A percentile compares a stretch with the other conserved stretches of the same genome.
Evolutionary conservation across 768 basidiomycete genomes (phyloP).

Genomic region (Coprinellus micaceus): DNA sequence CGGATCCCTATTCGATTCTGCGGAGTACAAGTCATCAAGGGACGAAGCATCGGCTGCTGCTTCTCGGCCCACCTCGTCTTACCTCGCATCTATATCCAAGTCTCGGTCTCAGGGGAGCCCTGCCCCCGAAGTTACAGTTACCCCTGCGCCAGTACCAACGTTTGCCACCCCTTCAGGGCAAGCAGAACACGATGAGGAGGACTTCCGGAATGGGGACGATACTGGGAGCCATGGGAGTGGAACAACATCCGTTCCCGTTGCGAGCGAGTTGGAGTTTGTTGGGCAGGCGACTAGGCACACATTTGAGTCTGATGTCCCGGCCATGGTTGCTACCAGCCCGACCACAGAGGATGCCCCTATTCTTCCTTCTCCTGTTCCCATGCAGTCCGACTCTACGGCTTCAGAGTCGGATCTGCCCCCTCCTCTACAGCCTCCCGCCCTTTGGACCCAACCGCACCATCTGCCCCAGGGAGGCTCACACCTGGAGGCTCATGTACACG

Average conservation of each 20-base stretch:
- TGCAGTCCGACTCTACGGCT: too few relatives aligned
- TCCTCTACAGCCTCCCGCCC: not conserved
- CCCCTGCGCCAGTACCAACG: too few relatives aligned
- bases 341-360: too few relatives aligned
- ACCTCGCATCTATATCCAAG: not conserved
- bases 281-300: not conserved
- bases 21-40: not conserved
- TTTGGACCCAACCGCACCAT: too few relatives aligned
- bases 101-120: too few relatives aligned
- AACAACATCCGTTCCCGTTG: too few relatives aligned
- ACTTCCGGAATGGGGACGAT: not conserved
- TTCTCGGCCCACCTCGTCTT: not conserved
- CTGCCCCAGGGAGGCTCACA: too few relatives aligned
- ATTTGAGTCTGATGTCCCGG: not conserved
- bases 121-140: too few relatives aligned
- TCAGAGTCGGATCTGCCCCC: not conserved
- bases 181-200: not conserved
- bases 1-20: slow-evolving; percentile 1
- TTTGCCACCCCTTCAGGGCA: too few relatives aligned
- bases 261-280: not conserved
- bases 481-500: too few relatives aligned
- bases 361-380: too few relatives aligned
- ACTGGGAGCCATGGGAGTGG: not conserved
- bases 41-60: not conserved
- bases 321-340: not conserved